These are phyloP conservation scores for Ophiostoma sp. DNA, from an alignment of 2,329 filamentous ascomycete species.

Conservation along the genomic window DNA sequence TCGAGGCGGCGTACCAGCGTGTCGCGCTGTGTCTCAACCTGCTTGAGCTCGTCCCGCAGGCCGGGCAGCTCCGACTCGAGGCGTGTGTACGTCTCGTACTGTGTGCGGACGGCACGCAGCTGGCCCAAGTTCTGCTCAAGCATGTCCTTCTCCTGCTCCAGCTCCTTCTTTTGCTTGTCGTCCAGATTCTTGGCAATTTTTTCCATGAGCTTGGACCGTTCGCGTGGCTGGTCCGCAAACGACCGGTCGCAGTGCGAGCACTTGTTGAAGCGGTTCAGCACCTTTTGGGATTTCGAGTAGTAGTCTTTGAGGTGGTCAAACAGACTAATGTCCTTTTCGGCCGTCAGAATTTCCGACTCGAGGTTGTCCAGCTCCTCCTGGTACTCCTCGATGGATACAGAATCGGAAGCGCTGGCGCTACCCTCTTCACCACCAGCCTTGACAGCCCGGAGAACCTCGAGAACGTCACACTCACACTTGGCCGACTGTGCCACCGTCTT, in stretches of 20 bases:
- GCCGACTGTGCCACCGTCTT: conserved; percentile 64
- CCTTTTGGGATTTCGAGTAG: conserved; percentile 66
- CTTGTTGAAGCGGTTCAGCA: conserved; percentile 65
- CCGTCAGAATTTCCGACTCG: conserved; percentile 59
- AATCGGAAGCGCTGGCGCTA: conserved; percentile 8
- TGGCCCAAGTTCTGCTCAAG: conserved; percentile 59
- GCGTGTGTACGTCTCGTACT: conserved; percentile 73
- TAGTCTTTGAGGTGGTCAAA: conserved; percentile 70
- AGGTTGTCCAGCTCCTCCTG: conserved; percentile 50
- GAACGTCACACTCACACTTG: conserved; percentile 59
- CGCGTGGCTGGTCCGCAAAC: conserved; percentile 61
- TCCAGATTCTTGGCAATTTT: conserved; percentile 66
- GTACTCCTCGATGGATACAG: conserved; percentile 55
- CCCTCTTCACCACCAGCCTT: conserved; percentile 39
- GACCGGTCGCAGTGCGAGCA: conserved; percentile 75
- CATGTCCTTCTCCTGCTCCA: conserved; percentile 54
- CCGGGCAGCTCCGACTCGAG: conserved; percentile 66
- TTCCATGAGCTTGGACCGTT: conserved; percentile 63
- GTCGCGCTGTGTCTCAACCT: conserved; percentile 59
- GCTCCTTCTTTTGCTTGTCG: conserved; percentile 61
- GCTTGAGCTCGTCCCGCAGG: conserved; percentile 60
- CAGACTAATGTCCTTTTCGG: conserved; percentile 67
- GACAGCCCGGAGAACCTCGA: conserved; percentile 49
- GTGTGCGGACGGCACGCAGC: conserved; percentile 62
- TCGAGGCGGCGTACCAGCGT: conserved; percentile 62